Base-by-base conservation (phyloP, 2,329 filamentous ascomycete genomes). In the Claviceps paspali region DNA sequence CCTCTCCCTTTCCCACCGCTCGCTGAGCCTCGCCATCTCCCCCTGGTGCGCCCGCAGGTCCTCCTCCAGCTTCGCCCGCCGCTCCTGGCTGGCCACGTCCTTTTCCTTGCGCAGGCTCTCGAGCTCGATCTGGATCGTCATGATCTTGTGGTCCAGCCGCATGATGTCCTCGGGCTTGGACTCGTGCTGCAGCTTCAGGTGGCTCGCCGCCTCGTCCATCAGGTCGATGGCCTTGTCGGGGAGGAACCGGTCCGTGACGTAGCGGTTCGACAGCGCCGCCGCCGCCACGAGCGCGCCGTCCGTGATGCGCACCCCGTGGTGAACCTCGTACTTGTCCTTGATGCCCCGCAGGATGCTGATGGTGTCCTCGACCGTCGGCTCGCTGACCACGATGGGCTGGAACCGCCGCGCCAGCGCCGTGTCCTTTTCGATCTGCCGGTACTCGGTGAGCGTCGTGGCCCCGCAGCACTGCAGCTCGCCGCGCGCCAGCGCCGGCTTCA, bases 201-300 rank as follows among this genome's bases (percentile, higher is more conserved):
- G 85, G 42, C 83, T 92, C 1, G 88, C 87, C 8, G 91, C 91
- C 60, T 96, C 91, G 46, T 96, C 91, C 56, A 98, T 91, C 12
- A 96, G 61, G 55, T 96, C 91, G 44, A 98, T 96, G 3, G 91
- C 91, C 56, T 96, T 96, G 59, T 98, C 91, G 0, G 91, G 91
- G 1, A 96, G 65, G 59, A 94, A 96, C 2, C 91, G 79, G 52
- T 96, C 88, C 11, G 87, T 95, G 47, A 98, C 91, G 56, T 96
- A 98, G 36, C 91, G 81, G 52, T 96, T 96, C 44, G 83, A 91
- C 53, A 92, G 82, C 0, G 84, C 82, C 2, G 88, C 87, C 2
- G 91, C 88, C 2, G 91, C 86, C 11, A 98, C 88, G 9, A 96
- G 64, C 6, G 91, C 86, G 2, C 82, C 80, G 50, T 96, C 91